Evolutionary conservation across 805 yeast genomes (phyloP).

Genomic region (Wickerhamomyces bisporus): DNA sequence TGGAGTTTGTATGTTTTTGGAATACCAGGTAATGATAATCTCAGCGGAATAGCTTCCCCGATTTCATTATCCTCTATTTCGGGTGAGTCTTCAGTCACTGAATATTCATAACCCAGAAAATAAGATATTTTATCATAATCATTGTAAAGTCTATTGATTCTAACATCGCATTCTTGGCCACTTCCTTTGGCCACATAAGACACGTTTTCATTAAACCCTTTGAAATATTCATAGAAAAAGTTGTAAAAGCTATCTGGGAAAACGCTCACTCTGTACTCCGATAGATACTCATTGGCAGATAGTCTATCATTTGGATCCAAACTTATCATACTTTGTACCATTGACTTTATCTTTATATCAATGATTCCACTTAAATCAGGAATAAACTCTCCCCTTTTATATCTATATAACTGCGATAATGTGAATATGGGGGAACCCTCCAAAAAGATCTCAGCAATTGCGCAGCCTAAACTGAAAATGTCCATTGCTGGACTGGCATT

Average conservation of each 20-base stretch:
- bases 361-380: slow-evolving; percentile 60
- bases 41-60: slow-evolving; percentile 29
- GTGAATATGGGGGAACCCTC: slow-evolving; percentile 89
- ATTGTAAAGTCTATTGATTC: slow-evolving; percentile 54
- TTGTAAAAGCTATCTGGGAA: slow-evolving; percentile 69
- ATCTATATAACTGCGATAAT: slow-evolving; percentile 80
- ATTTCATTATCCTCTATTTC: slow-evolving; percentile 5
- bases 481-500: slow-evolving; percentile 66
- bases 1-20: slow-evolving; percentile 39
- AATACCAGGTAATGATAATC: slow-evolving; percentile 49
- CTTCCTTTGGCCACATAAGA: slow-evolving; percentile 21
- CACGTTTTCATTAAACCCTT: slow-evolving; percentile 27
- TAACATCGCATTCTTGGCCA: slow-evolving; percentile 43
- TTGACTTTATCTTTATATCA: slow-evolving; percentile 42
- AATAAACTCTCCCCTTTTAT: slow-evolving; percentile 58
- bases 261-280: slow-evolving; percentile 39
- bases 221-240: slow-evolving; percentile 66
- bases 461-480: slow-evolving; percentile 78
- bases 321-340: slow-evolving; percentile 60
- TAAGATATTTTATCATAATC: slow-evolving; percentile 50
- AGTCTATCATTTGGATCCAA: slow-evolving; percentile 58
- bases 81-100: slow-evolving; percentile 5
- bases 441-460: slow-evolving; percentile 78
- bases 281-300: slow-evolving; percentile 48
- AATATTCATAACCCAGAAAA: slow-evolving; percentile 32